Percentiles rank a stretch among this genome's conserved stretches.
Conservation (phyloP, 345 rosid genomes). For the Pugionium cornutum region DNA sequence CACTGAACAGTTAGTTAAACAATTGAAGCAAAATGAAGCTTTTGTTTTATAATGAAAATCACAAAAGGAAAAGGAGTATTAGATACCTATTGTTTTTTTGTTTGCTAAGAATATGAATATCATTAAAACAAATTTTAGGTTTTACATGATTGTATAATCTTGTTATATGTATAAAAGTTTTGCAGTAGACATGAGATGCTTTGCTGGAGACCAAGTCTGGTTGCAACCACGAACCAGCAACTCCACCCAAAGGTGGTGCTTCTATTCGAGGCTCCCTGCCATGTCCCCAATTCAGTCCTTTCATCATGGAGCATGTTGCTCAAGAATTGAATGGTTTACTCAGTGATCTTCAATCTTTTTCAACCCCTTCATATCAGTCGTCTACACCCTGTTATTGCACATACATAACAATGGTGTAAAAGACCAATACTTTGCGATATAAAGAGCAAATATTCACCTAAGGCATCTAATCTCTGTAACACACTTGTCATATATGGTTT, state of each 20-base stretch:
- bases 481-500: slow-evolving; percentile 6
- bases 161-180: slow-evolving; percentile 53
- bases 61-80: too few species aligned
- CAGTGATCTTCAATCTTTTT: slow-evolving; percentile 76
- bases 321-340: slow-evolving; percentile 82
- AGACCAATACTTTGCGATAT: neutral
- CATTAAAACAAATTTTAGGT: too few species aligned
- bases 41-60: too few species aligned
- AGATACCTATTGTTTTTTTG: too few species aligned
- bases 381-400: slow-evolving; percentile 59
- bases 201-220: slow-evolving; percentile 99
- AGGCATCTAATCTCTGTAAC: slow-evolving; percentile 9
- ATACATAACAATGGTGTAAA: slow-evolving; percentile 4
- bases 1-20: too few species aligned
- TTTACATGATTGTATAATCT: too few species aligned
- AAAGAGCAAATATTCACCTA: neutral
- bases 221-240: slow-evolving; percentile 77
- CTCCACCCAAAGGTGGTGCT: slow-evolving; percentile 93
- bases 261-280: slow-evolving; percentile 95
- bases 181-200: slow-evolving; percentile 99
- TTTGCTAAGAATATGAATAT: too few species aligned
- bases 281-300: slow-evolving; percentile 98
- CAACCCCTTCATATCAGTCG: slow-evolving; percentile 84
- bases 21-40: too few species aligned
- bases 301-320: slow-evolving; percentile 99